Evolutionary conservation across 495 filamentous ascomycete species (phyloP), one percentile per base, ranked within the genome.

Genomic region (Penicillium crystallinum): DNA sequence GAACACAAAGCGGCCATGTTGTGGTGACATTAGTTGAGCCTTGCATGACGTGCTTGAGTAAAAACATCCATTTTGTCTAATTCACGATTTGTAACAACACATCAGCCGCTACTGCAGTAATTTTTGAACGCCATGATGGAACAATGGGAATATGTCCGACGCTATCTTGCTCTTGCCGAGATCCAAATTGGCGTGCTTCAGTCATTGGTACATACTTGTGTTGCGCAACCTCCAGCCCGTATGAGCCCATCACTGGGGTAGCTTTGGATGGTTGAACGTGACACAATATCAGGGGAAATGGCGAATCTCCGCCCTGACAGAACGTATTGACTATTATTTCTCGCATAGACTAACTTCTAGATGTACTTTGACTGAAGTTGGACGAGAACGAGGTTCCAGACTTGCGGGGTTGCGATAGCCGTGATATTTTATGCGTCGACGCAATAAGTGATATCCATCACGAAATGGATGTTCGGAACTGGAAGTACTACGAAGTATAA

Each of bases 391-490:
- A n/a, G 7, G 34, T 39, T 49, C 21, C 19, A 50, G 52, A 18
- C 9, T 10, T 38, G 38, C 38, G 31, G 17, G 33, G 27, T 37
- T 44, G 18, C 21, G 29, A 19, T 9, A n/a, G 6, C 15, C 10
- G 6, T 12, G 39, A 4, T 15, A 22, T 29, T 38, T 22, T 4
- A 31, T 31, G 29, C 4, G 29, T 2, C 6, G 29, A n/a, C 19
- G 19, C 19, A 11, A 4, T 17, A 38, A 8, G n/a, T 38, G 6
- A 12, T 10, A 19, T 22, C 15, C 15, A 15, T 52, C 25, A 38
- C 14, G 35, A 36, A n/a, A 10, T 56, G 56, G 56, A 43, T 50
- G 49, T 43, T 35, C 59, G 59, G 59, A 56, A 62, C 18, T 12
- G 1, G 2, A 9, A 1, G 29, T 2, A 18, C 19, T 0, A 10